Base-by-base conservation (phyloP, 345 rosid genomes). In the Melastoma malabathricum region DNA sequence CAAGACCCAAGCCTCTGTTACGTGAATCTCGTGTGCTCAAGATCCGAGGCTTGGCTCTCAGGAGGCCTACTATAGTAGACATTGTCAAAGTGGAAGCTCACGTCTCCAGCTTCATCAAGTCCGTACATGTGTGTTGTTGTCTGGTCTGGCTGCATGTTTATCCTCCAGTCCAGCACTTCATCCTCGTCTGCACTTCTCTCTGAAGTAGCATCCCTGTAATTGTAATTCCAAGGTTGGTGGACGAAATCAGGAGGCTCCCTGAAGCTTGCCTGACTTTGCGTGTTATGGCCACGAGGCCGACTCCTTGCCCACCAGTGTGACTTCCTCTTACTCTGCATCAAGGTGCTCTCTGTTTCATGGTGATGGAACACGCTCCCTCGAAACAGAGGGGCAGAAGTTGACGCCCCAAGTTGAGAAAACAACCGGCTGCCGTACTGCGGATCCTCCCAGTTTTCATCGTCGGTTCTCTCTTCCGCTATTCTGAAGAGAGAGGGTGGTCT, bases 281-380 rank as follows among this genome's bases (percentile, higher is more conserved):
- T 5, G 25, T 52, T 34, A 34, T 34, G 12, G 10, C 41, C 45
- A 10, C 46, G 59, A 0, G 64, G 64, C 50, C 59, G 60, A 17
- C 64, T 62, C 67, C 98, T 84, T 52, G 66, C 88, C 98, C 98
- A 92, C 98, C 97, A 92, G 53, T 64, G 80, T 58, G 59, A 74
- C 69, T 74, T 65, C 20, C 64, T 48, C 45, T 77, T 62, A 46
- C 55, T 65, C 13, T 57, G 41, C 41, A 12, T 62, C 22, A 27
- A 44, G 59, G 64, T 70, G 58, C 41, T 51, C 0, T 50, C 65
- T 48, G 71, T 60, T 39, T 81, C 83, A 2, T 70, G 81, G 46
- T 70, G 77, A 50, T 65, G 78, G 65, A 84, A 69, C 47, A 81
- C 64, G 60, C 97, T 87, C 55, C 73, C 97, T 59, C 54, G 61